A percentile compares a stretch with the other conserved stretches of the same genome.
These are phyloP conservation scores for Decorospora gaudefroyi DNA, from an alignment of 2,329 filamentous ascomycete species.

Conservation along the genomic window DNA sequence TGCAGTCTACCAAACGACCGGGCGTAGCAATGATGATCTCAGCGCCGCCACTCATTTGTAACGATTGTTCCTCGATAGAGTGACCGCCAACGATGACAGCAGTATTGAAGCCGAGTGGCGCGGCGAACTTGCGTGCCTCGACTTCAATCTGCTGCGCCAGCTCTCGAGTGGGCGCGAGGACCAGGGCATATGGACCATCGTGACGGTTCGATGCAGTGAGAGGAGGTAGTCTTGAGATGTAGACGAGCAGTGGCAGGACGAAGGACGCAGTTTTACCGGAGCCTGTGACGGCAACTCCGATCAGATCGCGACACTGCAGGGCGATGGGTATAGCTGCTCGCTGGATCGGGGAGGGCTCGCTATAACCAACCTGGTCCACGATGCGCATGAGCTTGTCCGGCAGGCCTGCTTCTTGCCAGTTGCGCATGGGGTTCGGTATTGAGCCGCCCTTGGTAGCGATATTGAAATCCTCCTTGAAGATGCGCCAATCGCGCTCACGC, in stretches of 20 bases:
- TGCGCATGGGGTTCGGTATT: conserved; percentile 95
- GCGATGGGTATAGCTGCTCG: conserved; percentile 95
- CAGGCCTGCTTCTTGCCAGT: conserved; percentile 82
- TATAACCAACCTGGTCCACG: conserved; percentile 83
- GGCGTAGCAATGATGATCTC: conserved; percentile 99
- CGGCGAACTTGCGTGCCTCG: conserved; percentile 90
- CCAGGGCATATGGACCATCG: conserved; percentile 95
- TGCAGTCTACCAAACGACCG: conserved; percentile 94
- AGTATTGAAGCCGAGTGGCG: conserved; percentile 86
- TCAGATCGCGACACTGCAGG: conserved; percentile 89
- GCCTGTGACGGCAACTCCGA: conserved; percentile 96
- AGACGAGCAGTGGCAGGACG: conserved; percentile 86
- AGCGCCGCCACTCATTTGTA: conserved; percentile 84
- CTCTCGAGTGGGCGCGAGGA: conserved; percentile 94
- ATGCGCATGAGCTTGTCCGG: conserved; percentile 79
- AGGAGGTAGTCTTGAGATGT: conserved; percentile 87
- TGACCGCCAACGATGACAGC: conserved; percentile 99
- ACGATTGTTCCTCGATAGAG: conserved; percentile 90
- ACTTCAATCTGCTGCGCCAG: conserved; percentile 96
- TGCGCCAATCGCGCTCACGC: conserved; percentile 97
- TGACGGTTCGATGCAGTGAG: conserved; percentile 86
- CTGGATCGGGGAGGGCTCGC: conserved; percentile 89
- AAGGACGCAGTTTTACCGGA: conserved; percentile 98
- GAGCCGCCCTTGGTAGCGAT: conserved; percentile 90
- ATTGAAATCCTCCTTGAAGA: conserved; percentile 99